Percentiles rank a stretch among this genome's conserved stretches.
Evolutionary conservation across 192 early-diverging fungal genomes (phyloP).

Genomic region (Rhizophlyctis rosea): DNA sequence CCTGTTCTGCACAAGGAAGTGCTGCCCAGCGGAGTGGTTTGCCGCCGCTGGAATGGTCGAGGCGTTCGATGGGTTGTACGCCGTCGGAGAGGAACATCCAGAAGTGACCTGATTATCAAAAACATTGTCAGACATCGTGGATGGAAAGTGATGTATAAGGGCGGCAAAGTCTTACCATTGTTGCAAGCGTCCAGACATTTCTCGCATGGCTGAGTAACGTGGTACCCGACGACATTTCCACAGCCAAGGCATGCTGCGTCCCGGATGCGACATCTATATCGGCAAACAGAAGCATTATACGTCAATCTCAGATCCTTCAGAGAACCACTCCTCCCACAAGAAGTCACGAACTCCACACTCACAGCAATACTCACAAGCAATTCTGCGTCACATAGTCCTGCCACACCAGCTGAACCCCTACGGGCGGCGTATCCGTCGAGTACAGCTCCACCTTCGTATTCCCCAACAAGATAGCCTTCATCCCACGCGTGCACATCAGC

Average conservation of each 20-base stretch:
- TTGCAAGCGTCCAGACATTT: slow-evolving; percentile 57
- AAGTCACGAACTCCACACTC: too few relatives aligned
- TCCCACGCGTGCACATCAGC: slow-evolving; percentile 48
- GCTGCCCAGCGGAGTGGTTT: slow-evolving; percentile 35
- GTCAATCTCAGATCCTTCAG: background rate
- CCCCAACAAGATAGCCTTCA: slow-evolving; percentile 58
- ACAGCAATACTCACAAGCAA: slow-evolving; percentile 33
- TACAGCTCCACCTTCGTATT: slow-evolving; percentile 57
- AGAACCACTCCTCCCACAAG: background rate
- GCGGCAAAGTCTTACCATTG: slow-evolving; percentile 37
- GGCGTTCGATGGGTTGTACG: slow-evolving; percentile 38
- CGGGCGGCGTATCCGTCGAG: slow-evolving; percentile 53
- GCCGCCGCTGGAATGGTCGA: slow-evolving; percentile 21
- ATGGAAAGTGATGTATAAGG: background rate
- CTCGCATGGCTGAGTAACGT: slow-evolving; percentile 56
- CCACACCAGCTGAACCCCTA: slow-evolving; percentile 49
- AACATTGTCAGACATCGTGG: background rate
- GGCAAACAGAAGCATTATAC: background rate
- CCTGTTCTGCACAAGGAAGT: slow-evolving; percentile 29
- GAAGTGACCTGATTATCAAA: slow-evolving; percentile 39
- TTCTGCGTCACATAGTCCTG: slow-evolving; percentile 54
- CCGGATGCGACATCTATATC: slow-evolving; percentile 42
- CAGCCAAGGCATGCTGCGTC: slow-evolving; percentile 56
- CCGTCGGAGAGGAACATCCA: slow-evolving; percentile 53
- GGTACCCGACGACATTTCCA: slow-evolving; percentile 59